Evolutionary conservation across 106 monocot genomes (phyloP), one percentile per base, ranked within the genome.

Genomic region (Posidonia australis): DNA sequence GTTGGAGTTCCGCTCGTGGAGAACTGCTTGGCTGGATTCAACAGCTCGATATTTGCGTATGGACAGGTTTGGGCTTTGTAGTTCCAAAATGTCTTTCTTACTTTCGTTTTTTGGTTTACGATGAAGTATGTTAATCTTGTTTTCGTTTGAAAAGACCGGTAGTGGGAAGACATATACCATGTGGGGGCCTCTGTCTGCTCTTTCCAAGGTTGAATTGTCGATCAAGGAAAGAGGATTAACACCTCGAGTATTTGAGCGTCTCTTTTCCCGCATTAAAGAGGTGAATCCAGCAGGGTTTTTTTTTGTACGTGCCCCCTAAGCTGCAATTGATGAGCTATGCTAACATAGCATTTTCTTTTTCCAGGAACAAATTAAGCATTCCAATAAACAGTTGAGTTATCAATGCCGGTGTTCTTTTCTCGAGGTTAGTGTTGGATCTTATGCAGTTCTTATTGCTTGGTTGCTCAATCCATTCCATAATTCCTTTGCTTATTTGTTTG

Each of bases 131-230:
- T 61, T 42, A 18, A 21, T 42, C 58, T 27, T 65, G 7, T 49
- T 54, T 51, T 25, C 51, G 9, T 13, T 21, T 49, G 24, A 44
- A 46, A 55, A 99, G 98, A 99, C 98, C 51, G 98, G 98, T 46
- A 91, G 98, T 68, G 98, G 98, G 6, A 99, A 99, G 73, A 99
- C 98, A 23, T 99, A 99, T 52, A 91, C 98, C 2, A 99, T 99
- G 98, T 99, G 91, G 98, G 98, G 98, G 44, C 91, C 91, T 61
- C 54, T 78, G 9, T 80, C 72, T 58, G 72, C 85, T 54, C 73
- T 91, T 59, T 78, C 76, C 27, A 77, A 76, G 30, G 83, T 82
- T 55, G 63, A 66, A 43, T 82, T 67, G n/a, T 57, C 65, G 19
- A 77, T 65, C 55, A 57, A 45, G 20, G 88, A 99, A 53, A 74